A percentile compares a stretch with the other conserved stretches of the same genome.
Evolutionary conservation across 441 rosid genomes (phyloP).

Genomic region (Kokia cookei): DNA sequence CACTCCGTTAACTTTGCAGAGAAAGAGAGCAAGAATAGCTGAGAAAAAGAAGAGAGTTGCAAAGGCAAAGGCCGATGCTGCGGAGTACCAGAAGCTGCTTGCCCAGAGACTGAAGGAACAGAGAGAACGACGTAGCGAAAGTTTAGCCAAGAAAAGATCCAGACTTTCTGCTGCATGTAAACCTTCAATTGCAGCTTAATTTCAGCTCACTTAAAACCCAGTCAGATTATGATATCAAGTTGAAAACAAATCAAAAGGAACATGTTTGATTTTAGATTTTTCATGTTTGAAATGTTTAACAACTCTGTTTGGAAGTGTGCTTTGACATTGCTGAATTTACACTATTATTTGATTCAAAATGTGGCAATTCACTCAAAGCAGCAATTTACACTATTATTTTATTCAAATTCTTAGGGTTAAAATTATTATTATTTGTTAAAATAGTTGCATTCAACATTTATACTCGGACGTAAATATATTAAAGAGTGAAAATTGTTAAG

Average conservation of each 20-base stretch:
- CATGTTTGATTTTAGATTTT: not conserved
- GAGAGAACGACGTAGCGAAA: constrained; percentile 43
- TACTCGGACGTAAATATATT: too few relatives aligned
- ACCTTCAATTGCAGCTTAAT: constrained; percentile 29
- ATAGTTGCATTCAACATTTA: too few relatives aligned
- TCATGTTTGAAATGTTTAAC: not conserved
- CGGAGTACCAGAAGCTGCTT: constrained; percentile 44
- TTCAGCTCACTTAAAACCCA: not conserved
- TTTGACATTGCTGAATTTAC: not conserved
- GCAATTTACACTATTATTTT: too few relatives aligned
- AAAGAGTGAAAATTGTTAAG: too few relatives aligned
- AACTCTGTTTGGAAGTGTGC: not conserved
- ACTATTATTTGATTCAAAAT: not conserved
- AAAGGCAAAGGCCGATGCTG: constrained; percentile 4
- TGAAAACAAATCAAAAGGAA: not conserved
- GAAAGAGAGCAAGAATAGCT: constrained; percentile 42
- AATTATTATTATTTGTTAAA: too few relatives aligned
- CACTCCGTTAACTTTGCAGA: constrained; percentile 44
- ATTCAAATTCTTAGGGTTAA: too few relatives aligned
- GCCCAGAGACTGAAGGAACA: constrained; percentile 48
- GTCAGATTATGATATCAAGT: not conserved
- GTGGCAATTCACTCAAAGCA: not conserved
- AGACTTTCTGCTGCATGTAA: constrained; percentile 43
- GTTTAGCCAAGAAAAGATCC: constrained; percentile 4
- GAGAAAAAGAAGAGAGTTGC: constrained; percentile 44